These are phyloP conservation scores for Cryphonectria nitschkei DNA, from an alignment of 2,329 filamentous ascomycete species.

Conservation along the genomic window DNA sequence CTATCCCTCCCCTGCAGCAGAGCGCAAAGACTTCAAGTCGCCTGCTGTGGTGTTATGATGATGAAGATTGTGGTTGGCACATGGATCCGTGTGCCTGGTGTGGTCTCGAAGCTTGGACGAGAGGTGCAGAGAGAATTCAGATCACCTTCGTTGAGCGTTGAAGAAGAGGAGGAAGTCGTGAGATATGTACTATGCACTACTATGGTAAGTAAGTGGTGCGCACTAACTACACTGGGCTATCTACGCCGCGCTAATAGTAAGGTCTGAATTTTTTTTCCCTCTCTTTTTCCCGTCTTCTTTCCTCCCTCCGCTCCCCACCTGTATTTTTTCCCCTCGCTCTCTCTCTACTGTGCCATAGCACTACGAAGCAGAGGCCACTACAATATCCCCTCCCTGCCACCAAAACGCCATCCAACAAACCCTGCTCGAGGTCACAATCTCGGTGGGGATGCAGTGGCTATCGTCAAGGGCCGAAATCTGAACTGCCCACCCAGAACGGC, in stretches of 20 bases:
- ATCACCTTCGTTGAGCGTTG: background rate
- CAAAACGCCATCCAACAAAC: background rate
- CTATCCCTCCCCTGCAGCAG: slow-evolving; percentile 56
- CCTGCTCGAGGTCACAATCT: slow-evolving; percentile 21
- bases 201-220: background rate
- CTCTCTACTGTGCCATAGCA: background rate
- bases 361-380: slow-evolving; percentile 6
- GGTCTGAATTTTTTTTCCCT: background rate
- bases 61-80: slow-evolving; percentile 43
- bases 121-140: slow-evolving; percentile 16
- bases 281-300: background rate
- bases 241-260: background rate
- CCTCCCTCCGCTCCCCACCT: background rate
- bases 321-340: no score
- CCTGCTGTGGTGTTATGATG: slow-evolving; percentile 53
- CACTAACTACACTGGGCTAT: background rate
- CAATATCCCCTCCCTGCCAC: no score
- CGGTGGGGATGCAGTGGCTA: slow-evolving; percentile 20
- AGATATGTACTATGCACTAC: background rate
- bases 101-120: slow-evolving; percentile 12
- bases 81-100: slow-evolving; percentile 46
- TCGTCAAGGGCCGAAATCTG: slow-evolving; percentile 7
- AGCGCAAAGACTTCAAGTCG: slow-evolving; percentile 72
- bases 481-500: slow-evolving; percentile 8
- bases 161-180: background rate